Evolutionary conservation across 345 rosid genomes (phyloP).

Genomic region (Rhizophora apiculata): DNA sequence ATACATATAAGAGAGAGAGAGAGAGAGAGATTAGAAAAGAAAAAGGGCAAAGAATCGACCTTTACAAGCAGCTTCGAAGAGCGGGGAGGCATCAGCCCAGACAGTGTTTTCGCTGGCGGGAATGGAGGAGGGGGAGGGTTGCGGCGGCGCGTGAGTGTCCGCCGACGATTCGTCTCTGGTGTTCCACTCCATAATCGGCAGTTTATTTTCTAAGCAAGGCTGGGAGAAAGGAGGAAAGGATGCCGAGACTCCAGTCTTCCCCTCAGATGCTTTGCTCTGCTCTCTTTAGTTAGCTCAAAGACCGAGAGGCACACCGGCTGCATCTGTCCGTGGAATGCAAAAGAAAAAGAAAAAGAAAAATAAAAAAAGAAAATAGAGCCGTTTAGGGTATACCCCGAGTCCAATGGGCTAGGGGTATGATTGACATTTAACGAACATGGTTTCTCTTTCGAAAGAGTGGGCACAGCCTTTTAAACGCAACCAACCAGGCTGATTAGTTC

Average conservation of each 20-base stretch:
- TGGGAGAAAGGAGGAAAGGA: background rate
- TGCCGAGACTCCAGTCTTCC: no score
- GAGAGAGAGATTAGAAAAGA: background rate
- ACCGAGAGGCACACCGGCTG: no score
- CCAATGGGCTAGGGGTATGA: no score
- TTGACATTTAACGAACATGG: no score
- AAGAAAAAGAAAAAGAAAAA: no score
- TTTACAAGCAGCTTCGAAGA: slow-evolving; percentile 60
- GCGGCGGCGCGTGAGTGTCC: slow-evolving; percentile 30
- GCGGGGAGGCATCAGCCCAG: slow-evolving; percentile 80
- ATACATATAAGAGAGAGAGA: background rate
- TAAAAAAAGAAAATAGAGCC: no score
- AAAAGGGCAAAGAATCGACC: slow-evolving; percentile 32
- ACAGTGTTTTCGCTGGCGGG: slow-evolving; percentile 59
- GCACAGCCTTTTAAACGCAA: no score
- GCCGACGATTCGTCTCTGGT: slow-evolving; percentile 18
- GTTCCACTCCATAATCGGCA: slow-evolving; percentile 18
- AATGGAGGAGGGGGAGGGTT: slow-evolving; percentile 27
- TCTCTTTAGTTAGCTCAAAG: no score
- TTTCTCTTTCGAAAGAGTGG: no score
- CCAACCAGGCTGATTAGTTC: slow-evolving; percentile 1
- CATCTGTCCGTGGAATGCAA: no score
- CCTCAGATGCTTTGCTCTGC: no score
- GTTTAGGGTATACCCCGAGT: no score
- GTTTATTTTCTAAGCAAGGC: background rate